Conservation (phyloP, 176 grass and related monocot species). For the Panicum miliaceum region DNA sequence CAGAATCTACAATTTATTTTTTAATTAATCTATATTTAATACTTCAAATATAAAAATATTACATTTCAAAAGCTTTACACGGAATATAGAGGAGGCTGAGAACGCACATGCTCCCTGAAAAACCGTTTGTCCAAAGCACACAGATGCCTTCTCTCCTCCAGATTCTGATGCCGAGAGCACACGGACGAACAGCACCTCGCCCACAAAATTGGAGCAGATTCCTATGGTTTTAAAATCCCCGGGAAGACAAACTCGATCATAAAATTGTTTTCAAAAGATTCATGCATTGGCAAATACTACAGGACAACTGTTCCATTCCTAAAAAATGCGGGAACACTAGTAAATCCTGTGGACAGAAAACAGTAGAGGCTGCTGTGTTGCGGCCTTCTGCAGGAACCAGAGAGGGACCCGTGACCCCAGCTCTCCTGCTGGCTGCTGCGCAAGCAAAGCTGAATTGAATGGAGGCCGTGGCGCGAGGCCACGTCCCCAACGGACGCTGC, state of each 20-base stretch:
- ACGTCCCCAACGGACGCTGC: not conserved
- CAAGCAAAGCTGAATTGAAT: slow-evolving; percentile 5
- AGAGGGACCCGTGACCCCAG: slow-evolving; percentile 24
- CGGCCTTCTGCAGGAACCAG: slow-evolving; percentile 8
- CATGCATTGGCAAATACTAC: not conserved
- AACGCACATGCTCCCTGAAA: slow-evolving; percentile 3
- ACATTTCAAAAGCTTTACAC: no score
- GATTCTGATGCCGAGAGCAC: not conserved
- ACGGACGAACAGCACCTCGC: not conserved
- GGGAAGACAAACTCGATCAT: not conserved
- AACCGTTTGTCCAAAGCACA: not conserved
- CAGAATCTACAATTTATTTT: no score
- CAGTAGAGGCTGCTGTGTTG: not conserved
- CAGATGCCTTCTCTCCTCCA: not conserved
- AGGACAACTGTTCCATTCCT: no score
- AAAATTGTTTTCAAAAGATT: not conserved
- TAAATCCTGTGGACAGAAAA: not conserved
- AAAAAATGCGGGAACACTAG: not conserved
- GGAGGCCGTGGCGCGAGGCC: not conserved
- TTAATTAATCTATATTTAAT: no score
- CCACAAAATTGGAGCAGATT: not conserved
- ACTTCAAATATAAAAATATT: no score
- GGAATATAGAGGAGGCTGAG: no score
- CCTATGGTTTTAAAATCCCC: not conserved
- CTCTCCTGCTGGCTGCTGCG: no score